Evolutionary conservation across 2,329 filamentous ascomycete genomes (phyloP).

Genomic region (Alternaria sp.): DNA sequence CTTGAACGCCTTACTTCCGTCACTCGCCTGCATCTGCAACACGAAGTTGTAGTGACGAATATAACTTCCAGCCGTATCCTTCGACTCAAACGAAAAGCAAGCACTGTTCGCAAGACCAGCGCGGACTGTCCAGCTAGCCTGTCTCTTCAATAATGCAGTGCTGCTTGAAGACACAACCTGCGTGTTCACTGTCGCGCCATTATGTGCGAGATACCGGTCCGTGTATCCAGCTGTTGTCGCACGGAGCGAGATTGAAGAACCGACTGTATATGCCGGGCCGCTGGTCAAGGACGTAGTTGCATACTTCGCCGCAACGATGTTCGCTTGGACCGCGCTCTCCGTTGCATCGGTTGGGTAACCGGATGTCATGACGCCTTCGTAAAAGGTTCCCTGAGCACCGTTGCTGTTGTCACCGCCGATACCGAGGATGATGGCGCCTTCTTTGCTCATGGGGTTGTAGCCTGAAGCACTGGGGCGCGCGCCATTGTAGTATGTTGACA

Average conservation of each 20-base stretch:
- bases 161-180: slow-evolving; percentile 65
- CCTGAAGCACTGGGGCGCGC: slow-evolving; percentile 61
- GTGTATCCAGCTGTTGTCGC: slow-evolving; percentile 65
- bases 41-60: slow-evolving; percentile 65
- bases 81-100: slow-evolving; percentile 70
- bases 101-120: slow-evolving; percentile 64
- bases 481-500: slow-evolving; percentile 69
- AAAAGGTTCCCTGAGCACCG: slow-evolving; percentile 69
- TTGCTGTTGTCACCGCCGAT: slow-evolving; percentile 73
- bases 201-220: slow-evolving; percentile 65
- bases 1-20: slow-evolving; percentile 64
- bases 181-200: slow-evolving; percentile 61
- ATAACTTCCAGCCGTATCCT: slow-evolving; percentile 66
- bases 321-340: slow-evolving; percentile 66
- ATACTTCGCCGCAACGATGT: slow-evolving; percentile 69
- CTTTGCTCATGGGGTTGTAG: slow-evolving; percentile 70
- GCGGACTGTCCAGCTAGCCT: slow-evolving; percentile 67
- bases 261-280: slow-evolving; percentile 59
- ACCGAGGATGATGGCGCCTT: slow-evolving; percentile 73
- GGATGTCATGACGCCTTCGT: slow-evolving; percentile 71
- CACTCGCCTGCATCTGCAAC: slow-evolving; percentile 61
- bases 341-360: slow-evolving; percentile 69
- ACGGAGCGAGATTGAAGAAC: slow-evolving; percentile 63
- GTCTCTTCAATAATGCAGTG: slow-evolving; percentile 58
- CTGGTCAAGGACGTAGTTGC: slow-evolving; percentile 58